A percentile compares a stretch with the other conserved stretches of the same genome.
phyloP scores from a whole-genome alignment of 139 green algal genomes.

The Picochlorum sp. region DNA sequence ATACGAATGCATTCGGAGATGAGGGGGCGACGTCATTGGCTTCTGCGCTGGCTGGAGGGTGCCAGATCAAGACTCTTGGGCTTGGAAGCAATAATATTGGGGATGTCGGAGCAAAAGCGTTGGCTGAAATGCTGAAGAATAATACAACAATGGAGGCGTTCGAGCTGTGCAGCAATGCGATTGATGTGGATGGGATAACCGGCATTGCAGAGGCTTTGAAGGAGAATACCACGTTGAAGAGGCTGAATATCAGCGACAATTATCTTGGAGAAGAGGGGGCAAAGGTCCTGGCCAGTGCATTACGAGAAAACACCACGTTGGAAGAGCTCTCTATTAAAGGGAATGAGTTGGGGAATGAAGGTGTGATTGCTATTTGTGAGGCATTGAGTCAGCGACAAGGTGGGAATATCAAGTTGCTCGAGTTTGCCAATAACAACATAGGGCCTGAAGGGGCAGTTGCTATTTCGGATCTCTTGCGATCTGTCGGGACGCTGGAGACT shows the following conservation, averaged over 20 bases:
- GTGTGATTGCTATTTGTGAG: constrained; percentile 63
- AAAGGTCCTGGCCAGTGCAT: constrained; percentile 57
- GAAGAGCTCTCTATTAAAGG: constrained; percentile 81
- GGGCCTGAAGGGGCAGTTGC: constrained; percentile 46
- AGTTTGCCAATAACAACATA: constrained; percentile 91
- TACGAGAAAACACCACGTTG: constrained; percentile 59
- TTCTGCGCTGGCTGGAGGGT: constrained; percentile 39
- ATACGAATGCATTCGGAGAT: constrained; percentile 69
- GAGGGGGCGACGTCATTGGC: constrained; percentile 56
- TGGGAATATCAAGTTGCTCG: constrained; percentile 45
- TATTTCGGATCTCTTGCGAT: constrained; percentile 65
- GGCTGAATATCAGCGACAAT: constrained; percentile 59
- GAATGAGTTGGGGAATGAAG: constrained; percentile 86
- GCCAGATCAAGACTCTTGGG: constrained; percentile 37
- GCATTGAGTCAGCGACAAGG: constrained; percentile 42
- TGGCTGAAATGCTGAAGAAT: constrained; percentile 75
- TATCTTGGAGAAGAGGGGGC: constrained; percentile 65
- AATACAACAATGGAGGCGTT: constrained; percentile 77
- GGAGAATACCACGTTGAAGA: constrained; percentile 53
- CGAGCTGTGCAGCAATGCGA: constrained; percentile 74
- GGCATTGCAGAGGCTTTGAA: constrained; percentile 66
- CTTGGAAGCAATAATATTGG: constrained; percentile 60
- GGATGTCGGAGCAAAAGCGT: constrained; percentile 59
- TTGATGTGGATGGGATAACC: constrained; percentile 65
- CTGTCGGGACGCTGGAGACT: constrained; percentile 52